Conservation (phyloP, 73 alveolate species). For the Symbiodinium natans region DNA sequence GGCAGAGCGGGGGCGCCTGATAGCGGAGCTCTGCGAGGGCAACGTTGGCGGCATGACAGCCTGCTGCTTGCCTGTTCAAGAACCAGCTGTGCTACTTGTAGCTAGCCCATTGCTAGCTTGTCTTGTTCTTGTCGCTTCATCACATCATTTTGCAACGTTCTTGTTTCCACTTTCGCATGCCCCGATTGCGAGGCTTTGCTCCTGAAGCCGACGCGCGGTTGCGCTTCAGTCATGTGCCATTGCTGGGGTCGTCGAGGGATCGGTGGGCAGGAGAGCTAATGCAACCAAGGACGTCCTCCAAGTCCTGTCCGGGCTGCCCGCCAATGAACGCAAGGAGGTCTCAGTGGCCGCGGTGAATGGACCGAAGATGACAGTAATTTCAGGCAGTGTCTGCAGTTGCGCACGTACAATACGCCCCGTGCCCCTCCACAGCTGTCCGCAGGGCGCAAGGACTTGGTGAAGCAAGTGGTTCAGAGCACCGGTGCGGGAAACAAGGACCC, state of each 20-base stretch:
- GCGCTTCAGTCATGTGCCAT: not conserved
- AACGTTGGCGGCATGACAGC: conserved; percentile 86
- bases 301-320: not conserved
- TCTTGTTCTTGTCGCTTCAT: too few relatives aligned
- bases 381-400: conserved; percentile 1
- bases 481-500: conserved; percentile 88
- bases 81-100: too few relatives aligned
- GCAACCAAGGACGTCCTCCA: not conserved
- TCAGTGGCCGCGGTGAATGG: conserved; percentile 87
- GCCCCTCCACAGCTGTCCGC: not conserved
- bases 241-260: too few relatives aligned
- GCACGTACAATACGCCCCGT: not conserved
- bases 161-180: too few relatives aligned
- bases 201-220: not conserved
- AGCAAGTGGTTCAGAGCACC: conserved; percentile 57
- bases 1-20: conserved; percentile 82
- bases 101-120: too few relatives aligned
- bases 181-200: not conserved
- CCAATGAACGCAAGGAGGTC: not conserved
- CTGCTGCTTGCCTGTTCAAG: not conserved
- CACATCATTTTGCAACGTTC: too few relatives aligned
- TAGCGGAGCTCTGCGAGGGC: conserved; percentile 24
- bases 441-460: conserved; percentile 68
- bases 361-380: conserved; percentile 88
- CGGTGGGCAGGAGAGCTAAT: not conserved